Conservation (phyloP, 108 stramenopile species). For the Cyclotella baltica region DNA sequence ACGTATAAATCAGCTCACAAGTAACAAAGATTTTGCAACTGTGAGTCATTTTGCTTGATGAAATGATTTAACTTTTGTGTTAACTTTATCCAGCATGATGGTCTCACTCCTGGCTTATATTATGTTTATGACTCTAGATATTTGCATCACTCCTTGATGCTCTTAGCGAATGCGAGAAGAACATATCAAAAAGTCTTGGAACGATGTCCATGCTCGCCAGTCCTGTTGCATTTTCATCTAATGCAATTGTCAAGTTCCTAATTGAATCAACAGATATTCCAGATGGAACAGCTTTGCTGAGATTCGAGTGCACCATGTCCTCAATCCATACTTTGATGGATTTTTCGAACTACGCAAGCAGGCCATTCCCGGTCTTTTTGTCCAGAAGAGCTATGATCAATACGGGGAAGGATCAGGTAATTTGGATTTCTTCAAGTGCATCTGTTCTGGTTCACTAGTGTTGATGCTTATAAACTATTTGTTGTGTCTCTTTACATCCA, state of each 20-base stretch:
- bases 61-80: background rate
- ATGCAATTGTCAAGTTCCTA: constrained; percentile 39
- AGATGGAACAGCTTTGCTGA: constrained; percentile 31
- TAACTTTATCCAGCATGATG: background rate
- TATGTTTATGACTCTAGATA: constrained; percentile 1
- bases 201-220: constrained; percentile 1
- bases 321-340: constrained; percentile 52
- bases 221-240: constrained; percentile 17
- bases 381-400: constrained; percentile 64
- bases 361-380: constrained; percentile 63
- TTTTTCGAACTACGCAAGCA: constrained; percentile 50
- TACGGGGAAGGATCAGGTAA: constrained; percentile 42
- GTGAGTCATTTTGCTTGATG: background rate
- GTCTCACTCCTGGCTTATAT: background rate
- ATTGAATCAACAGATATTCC: constrained; percentile 21
- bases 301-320: constrained; percentile 62
- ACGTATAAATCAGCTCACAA: constrained; percentile 58
- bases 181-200: constrained; percentile 12
- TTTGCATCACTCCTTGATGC: constrained; percentile 60
- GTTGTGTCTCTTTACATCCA: background rate
- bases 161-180: constrained; percentile 42
- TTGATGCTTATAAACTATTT: background rate
- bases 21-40: constrained; percentile 56
- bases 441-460: background rate
- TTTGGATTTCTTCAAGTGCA: background rate